phyloP scores from a whole-genome alignment of 2,329 filamentous ascomycete species.

The Dryadomyces sulphureus region DNA sequence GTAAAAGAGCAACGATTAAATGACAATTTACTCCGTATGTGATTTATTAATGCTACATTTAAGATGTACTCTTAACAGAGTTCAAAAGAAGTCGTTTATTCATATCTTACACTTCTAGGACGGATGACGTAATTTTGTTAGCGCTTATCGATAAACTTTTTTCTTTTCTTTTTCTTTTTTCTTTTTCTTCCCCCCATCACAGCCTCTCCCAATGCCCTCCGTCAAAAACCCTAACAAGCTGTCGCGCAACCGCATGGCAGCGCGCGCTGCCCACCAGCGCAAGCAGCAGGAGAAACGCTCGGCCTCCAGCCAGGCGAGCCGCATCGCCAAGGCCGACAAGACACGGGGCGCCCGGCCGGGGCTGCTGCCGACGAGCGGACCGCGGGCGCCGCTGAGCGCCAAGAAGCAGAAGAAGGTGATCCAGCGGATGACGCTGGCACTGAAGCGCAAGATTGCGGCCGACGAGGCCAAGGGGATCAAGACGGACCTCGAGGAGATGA shows the following conservation, averaged over 20 bases:
- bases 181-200: neutral
- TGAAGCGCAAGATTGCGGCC: conserved; percentile 35
- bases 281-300: conserved; percentile 28
- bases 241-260: conserved; percentile 36
- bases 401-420: conserved; percentile 44
- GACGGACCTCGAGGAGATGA: neutral
- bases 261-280: conserved; percentile 27
- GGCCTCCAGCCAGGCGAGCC: conserved; percentile 13
- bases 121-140: too few relatives aligned
- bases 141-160: too few relatives aligned
- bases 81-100: too few relatives aligned
- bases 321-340: conserved; percentile 21
- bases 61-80: too few relatives aligned
- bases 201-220: conserved; percentile 28
- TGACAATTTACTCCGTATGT: too few relatives aligned
- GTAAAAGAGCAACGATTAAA: too few relatives aligned
- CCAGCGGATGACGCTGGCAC: conserved; percentile 34
- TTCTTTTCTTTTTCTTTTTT: neutral
- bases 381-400: conserved; percentile 31
- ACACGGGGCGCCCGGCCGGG: conserved; percentile 36
- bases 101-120: too few relatives aligned
- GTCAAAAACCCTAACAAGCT: conserved; percentile 43
- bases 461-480: neutral
- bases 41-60: too few relatives aligned
- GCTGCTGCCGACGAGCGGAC: conserved; percentile 40